A percentile compares a stretch with the other conserved stretches of the same genome.
Evolutionary conservation across 495 filamentous ascomycete genomes (phyloP).

Genomic region (Neurospora intermedia): DNA sequence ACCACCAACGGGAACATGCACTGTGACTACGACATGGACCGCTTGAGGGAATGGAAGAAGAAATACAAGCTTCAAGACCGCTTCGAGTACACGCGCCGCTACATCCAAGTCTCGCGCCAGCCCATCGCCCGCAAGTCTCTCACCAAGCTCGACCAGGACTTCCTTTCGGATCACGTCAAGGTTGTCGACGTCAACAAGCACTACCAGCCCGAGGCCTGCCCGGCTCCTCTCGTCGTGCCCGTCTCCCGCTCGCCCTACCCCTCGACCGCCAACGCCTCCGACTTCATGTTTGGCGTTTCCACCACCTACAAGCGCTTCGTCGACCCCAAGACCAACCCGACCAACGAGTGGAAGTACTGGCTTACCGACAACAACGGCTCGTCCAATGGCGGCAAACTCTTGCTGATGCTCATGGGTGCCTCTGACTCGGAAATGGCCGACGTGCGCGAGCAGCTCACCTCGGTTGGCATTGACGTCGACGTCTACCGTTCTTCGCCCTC

Average conservation of each 20-base stretch:
- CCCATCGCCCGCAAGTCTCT: slow-evolving; percentile 35
- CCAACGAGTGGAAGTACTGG: slow-evolving; percentile 41
- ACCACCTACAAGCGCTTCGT: slow-evolving; percentile 36
- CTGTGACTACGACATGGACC: slow-evolving; percentile 35
- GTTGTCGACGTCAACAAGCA: slow-evolving; percentile 33
- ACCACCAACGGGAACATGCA: slow-evolving; percentile 20
- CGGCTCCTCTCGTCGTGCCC: slow-evolving; percentile 35
- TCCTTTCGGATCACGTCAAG: slow-evolving; percentile 34
- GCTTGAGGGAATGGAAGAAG: slow-evolving; percentile 29
- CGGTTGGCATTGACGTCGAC: slow-evolving; percentile 52
- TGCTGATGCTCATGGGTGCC: slow-evolving; percentile 34
- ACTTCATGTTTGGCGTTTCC: slow-evolving; percentile 43
- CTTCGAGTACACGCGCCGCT: slow-evolving; percentile 43
- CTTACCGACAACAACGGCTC: slow-evolving; percentile 37
- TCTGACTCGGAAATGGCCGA: slow-evolving; percentile 31
- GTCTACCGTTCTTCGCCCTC: slow-evolving; percentile 48
- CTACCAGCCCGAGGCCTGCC: slow-evolving; percentile 30
- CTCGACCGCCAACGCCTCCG: slow-evolving; percentile 32
- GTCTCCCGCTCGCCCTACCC: slow-evolving; percentile 38
- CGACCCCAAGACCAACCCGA: slow-evolving; percentile 30
- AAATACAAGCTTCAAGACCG: slow-evolving; percentile 34
- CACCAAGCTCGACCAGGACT: slow-evolving; percentile 32
- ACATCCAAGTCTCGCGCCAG: slow-evolving; percentile 34
- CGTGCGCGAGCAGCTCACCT: slow-evolving; percentile 26
- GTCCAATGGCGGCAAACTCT: slow-evolving; percentile 39